These are phyloP conservation scores for Hura crepitans DNA, from an alignment of 441 rosid species.

Conservation along the genomic window DNA sequence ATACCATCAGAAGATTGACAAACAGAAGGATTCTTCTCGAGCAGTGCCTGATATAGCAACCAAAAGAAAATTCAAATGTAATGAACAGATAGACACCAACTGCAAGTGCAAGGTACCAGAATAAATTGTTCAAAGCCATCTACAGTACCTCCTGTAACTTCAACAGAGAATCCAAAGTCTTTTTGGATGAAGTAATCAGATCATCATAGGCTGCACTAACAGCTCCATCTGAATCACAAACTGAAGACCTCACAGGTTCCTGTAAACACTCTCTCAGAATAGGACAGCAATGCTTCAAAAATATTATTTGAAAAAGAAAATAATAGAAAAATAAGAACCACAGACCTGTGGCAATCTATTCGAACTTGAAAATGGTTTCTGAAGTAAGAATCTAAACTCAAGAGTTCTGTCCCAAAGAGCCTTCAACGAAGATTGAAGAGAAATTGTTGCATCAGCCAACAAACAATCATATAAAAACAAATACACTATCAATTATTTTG, in stretches of 20 bases:
- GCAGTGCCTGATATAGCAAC: constrained; percentile 53
- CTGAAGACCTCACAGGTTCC: constrained; percentile 65
- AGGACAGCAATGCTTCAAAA: not conserved
- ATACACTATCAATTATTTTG: not conserved
- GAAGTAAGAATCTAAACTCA: constrained; percentile 84
- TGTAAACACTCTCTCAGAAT: constrained; percentile 28
- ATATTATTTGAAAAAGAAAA: constrained; percentile 5
- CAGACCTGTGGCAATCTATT: constrained; percentile 78
- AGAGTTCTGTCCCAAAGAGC: constrained; percentile 84
- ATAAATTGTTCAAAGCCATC: not conserved
- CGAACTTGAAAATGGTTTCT: constrained; percentile 71
- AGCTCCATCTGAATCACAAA: constrained; percentile 50
- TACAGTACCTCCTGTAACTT: constrained; percentile 71
- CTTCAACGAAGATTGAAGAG: constrained; percentile 34
- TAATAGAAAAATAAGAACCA: constrained; percentile 3
- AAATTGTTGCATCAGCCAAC: not conserved
- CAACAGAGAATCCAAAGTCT: constrained; percentile 68
- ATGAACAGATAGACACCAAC: not conserved
- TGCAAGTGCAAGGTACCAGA: not conserved
- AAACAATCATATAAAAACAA: not conserved
- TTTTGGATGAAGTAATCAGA: constrained; percentile 55
- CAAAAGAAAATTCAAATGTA: constrained; percentile 1
- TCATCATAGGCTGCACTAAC: constrained; percentile 59
- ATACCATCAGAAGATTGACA: constrained; percentile 61
- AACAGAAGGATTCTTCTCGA: constrained; percentile 70